Base-by-base conservation (phyloP, 2,329 filamentous ascomycete genomes). In the Exophiala viscosa region DNA sequence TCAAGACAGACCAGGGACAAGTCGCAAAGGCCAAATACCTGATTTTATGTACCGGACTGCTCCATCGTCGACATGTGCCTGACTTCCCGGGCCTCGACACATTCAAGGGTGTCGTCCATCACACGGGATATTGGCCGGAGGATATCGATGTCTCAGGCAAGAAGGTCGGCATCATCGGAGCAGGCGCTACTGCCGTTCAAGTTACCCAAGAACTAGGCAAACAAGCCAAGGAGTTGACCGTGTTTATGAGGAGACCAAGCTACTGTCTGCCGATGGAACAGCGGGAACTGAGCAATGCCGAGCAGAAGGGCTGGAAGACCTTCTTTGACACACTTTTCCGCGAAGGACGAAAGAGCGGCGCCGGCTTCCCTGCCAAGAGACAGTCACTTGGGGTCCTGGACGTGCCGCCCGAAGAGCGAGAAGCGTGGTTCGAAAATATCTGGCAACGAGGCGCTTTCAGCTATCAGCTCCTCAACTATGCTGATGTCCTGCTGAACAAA, bases 171-270 rank as follows among this genome's bases (percentile, higher is more conserved):
- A 74, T 86, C 48, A 79, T 87, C 23, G 84, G 84, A 5, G 85
- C 82, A 0, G 84, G 84, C 1, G 80, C 83, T 0, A 81, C 82
- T 0, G 83, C 83, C 0, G 77, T 86, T 1, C 84, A 87, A 60
- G 77, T 85, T 41, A 75, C 77, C 0, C 84, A 87, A 57, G 82
- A 81, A 45, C 79, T 78, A 65, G 79, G 76, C 2, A 77, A 78
- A 3, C 65, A 73, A 8, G 81, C 76, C 0, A 73, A 71, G 3
- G 66, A 77, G 1, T 60, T 87, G 10, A 76, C 69, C 5, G 61
- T 69, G 2, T 70, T 86, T 65, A 82, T 87, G 61, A 76, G 85
- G 9, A 86, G 83, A 1, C 84, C 85, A 0, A 87, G 87, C 59
- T 67, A 84, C 5, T 80, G 80, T 1, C 62, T 87, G 1, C 83